Conservation (phyloP, 768 basidiomycete genomes). For the Steccherinum ochraceum region DNA sequence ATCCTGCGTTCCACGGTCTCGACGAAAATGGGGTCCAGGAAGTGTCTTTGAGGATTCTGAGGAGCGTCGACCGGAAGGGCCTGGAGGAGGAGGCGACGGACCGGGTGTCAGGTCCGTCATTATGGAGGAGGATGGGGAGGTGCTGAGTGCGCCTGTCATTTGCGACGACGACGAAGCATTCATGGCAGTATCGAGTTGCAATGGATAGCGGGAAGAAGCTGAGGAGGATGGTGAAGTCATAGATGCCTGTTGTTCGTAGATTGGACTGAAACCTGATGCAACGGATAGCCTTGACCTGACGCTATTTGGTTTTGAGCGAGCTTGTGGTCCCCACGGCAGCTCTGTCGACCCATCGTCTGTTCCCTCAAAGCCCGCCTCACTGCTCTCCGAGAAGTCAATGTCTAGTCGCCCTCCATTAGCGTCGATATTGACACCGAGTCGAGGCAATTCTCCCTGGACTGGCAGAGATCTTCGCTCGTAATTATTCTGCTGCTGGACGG, state of each 20-base stretch:
- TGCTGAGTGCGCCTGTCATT: slow-evolving; percentile 8
- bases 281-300: slow-evolving; percentile 20
- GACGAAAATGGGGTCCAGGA: slow-evolving; percentile 46
- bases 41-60: slow-evolving; percentile 64
- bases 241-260: slow-evolving; percentile 19
- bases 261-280: slow-evolving; percentile 14
- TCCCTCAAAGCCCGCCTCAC: slow-evolving; percentile 28
- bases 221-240: slow-evolving; percentile 28
- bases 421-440: slow-evolving; percentile 39
- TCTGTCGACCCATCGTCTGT: slow-evolving; percentile 43
- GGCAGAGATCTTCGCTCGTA: slow-evolving; percentile 11
- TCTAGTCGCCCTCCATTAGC: slow-evolving; percentile 52
- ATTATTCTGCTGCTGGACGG: slow-evolving; percentile 22
- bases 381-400: slow-evolving; percentile 43
- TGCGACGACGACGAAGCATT: slow-evolving; percentile 4
- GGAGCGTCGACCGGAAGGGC: slow-evolving; percentile 45
- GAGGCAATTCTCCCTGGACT: slow-evolving; percentile 27
- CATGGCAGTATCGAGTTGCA: slow-evolving; percentile 54
- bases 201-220: slow-evolving; percentile 35
- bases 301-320: slow-evolving; percentile 15
- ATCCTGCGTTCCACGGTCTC: slow-evolving; percentile 59
- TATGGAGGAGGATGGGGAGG: slow-evolving; percentile 33
- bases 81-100: slow-evolving; percentile 9
- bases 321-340: slow-evolving; percentile 46
- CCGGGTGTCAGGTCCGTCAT: slow-evolving; percentile 26